Base-by-base conservation (phyloP, 768 basidiomycete species). In the Panaeolus cyanescens region DNA sequence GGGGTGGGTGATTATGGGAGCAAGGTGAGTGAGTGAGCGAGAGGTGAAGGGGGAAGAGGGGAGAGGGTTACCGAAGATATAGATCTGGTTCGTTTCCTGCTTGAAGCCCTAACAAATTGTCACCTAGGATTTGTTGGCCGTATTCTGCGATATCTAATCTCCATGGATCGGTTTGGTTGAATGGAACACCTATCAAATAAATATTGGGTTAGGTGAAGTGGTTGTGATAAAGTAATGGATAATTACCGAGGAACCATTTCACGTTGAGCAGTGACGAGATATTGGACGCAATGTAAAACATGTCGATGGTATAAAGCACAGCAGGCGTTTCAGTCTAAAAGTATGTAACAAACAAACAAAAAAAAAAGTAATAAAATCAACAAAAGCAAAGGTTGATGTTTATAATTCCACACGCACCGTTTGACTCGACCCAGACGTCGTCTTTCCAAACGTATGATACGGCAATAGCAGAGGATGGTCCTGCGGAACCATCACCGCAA, bases 11-110 rank as follows among this genome's bases (percentile, higher is more conserved):
- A 7, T 34, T 34, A 34, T n/a, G n/a, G n/a, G n/a, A n/a, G n/a
- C n/a, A n/a, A 53, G 34, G 30, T 33, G 54, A 60, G 22, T 12
- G 7, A 57, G 31, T 28, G 25, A 36, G n/a, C 7, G 34, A 30
- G 32, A 28, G 20, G 25, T 17, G 33, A 33, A 40, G 63, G 71
- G 3, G 62, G 15, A 62, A 32, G 31, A 33, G 28, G 34, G 58
- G 20, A 55, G 42, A 32, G 7, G 55, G 71, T 10, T 73, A 79
- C 70, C 68, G 60, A 5, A 79, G 73, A 64, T 88, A 93, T 64
- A 92, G 81, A 76, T 94, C 91, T 13, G 91, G 91, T 73, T 93
- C 91, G 69, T 93, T 92, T 2, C 87, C 90, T 1, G 86, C 83
- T 69, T 91, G 87, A 7, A 90, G 72, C 0, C 88, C 91, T 17